Evolutionary conservation across 805 yeast species (phyloP).

Genomic region (Ogataea sp.): DNA sequence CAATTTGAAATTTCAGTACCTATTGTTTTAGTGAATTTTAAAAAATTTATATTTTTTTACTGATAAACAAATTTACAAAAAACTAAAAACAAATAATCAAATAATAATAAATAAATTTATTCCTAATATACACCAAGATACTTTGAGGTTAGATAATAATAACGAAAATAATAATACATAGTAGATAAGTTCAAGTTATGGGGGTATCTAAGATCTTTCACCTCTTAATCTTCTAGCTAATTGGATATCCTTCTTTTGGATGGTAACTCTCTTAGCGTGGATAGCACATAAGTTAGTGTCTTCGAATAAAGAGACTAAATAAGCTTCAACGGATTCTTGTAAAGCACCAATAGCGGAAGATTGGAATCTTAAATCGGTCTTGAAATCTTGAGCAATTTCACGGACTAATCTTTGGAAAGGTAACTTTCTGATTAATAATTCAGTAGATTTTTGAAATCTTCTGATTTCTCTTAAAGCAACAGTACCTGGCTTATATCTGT

Average conservation of each 20-base stretch:
- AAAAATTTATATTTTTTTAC: too few relatives aligned
- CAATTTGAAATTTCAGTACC: too few relatives aligned
- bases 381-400: constrained; percentile 92
- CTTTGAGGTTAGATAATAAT: neutral
- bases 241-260: constrained; percentile 97
- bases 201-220: constrained; percentile 77
- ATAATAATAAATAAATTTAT: neutral
- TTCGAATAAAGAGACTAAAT: constrained; percentile 91
- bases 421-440: constrained; percentile 87
- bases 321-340: constrained; percentile 98
- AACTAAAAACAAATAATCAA: neutral
- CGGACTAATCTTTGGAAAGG: constrained; percentile 97
- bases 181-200: too few relatives aligned
- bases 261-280: constrained; percentile 98
- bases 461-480: constrained; percentile 95
- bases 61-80: neutral
- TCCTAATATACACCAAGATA: neutral
- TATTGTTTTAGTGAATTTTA: too few relatives aligned
- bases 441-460: constrained; percentile 96
- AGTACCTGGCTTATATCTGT: constrained; percentile 97
- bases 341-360: constrained; percentile 96
- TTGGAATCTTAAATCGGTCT: constrained; percentile 92
- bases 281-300: constrained; percentile 98
- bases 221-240: constrained; percentile 98
- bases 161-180: neutral